Percentiles rank a stretch among this genome's conserved stretches.
These are phyloP conservation scores for Sungouiella thailandica DNA, from an alignment of 805 yeast genomes.

Conservation along the genomic window DNA sequence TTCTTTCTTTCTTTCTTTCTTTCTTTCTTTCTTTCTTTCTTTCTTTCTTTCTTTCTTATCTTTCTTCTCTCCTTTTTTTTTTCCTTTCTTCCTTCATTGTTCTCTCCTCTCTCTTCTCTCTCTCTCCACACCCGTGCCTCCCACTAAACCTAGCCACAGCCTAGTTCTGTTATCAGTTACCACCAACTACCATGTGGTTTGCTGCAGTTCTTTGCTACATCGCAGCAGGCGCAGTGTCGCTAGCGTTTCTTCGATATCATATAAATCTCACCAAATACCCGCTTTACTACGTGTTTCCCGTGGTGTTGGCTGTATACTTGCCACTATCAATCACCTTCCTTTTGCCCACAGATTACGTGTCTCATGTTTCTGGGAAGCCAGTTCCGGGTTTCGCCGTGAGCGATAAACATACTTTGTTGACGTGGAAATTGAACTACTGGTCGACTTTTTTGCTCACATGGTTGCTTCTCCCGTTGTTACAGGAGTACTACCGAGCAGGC, in stretches of 20 bases:
- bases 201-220: conserved; percentile 20
- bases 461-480: conserved; percentile 67
- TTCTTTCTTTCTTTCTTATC: too few species aligned
- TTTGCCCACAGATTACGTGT: conserved; percentile 69
- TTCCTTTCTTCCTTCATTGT: too few species aligned
- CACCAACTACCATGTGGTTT: conserved; percentile 5
- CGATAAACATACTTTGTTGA: conserved; percentile 28
- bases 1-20: too few species aligned
- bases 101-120: too few species aligned
- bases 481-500: conserved; percentile 71
- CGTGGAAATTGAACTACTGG: conserved; percentile 82
- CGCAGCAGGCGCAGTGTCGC: conserved; percentile 22
- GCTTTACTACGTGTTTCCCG: conserved; percentile 39
- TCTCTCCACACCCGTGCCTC: too few species aligned
- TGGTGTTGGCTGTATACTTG: conserved; percentile 59
- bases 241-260: conserved; percentile 31
- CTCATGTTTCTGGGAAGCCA: conserved; percentile 39
- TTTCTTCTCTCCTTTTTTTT: too few species aligned
- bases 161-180: too few species aligned
- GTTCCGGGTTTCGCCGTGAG: conserved; percentile 33
- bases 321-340: conserved; percentile 72
- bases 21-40: too few species aligned
- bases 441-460: conserved; percentile 74
- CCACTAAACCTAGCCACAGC: too few species aligned
- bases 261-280: conserved; percentile 34